Conservation (phyloP, 2,329 filamentous ascomycete genomes). For the Epichloe hybrida region DNA sequence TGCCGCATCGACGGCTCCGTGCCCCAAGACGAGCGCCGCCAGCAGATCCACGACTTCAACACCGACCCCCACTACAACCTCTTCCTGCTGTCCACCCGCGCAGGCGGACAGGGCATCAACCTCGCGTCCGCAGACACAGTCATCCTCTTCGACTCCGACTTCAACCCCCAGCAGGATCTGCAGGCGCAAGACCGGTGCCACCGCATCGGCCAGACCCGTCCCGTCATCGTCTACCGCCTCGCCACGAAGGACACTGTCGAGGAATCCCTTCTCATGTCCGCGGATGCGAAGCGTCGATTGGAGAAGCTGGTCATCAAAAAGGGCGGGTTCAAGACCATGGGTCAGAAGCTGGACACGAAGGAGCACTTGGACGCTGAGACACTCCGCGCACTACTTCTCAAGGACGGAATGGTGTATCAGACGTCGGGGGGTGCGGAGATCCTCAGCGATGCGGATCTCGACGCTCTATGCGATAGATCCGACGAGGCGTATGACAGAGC, state of each 20-base stretch:
- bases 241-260: constrained; percentile 91
- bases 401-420: constrained; percentile 56
- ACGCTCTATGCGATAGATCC: constrained; percentile 63
- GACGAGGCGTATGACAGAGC: constrained; percentile 54
- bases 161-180: constrained; percentile 94
- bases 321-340: constrained; percentile 63
- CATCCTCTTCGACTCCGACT: constrained; percentile 76
- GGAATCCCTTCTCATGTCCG: constrained; percentile 71
- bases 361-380: constrained; percentile 47
- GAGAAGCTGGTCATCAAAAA: constrained; percentile 96
- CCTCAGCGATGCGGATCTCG: constrained; percentile 62
- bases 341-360: constrained; percentile 41
- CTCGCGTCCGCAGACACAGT: constrained; percentile 85
- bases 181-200: constrained; percentile 94
- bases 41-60: constrained; percentile 64
- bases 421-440: constrained; percentile 49
- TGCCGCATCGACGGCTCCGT: constrained; percentile 89
- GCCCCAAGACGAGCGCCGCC: constrained; percentile 55
- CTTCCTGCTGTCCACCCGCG: constrained; percentile 80
- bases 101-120: constrained; percentile 92
- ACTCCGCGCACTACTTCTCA: constrained; percentile 48
- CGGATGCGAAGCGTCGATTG: constrained; percentile 79
- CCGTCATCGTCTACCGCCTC: constrained; percentile 86
- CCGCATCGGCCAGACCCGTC: constrained; percentile 82
- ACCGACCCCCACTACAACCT: constrained; percentile 50